These are phyloP conservation scores for Immersiella caudata DNA, from an alignment of 495 filamentous ascomycete genomes.

Conservation along the genomic window DNA sequence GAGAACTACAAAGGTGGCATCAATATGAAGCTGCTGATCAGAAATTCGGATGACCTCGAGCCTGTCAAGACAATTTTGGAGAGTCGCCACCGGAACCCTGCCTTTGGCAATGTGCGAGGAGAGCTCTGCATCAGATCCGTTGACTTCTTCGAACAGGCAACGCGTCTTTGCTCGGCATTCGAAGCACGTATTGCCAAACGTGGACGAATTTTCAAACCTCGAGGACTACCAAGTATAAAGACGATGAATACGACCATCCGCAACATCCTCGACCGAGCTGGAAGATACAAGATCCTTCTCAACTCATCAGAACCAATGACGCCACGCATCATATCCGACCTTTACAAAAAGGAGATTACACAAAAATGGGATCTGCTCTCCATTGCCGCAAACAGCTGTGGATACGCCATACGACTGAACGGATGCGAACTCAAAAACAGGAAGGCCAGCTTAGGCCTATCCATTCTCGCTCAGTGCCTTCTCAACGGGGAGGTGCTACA, in stretches of 20 bases:
- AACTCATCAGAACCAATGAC: neutral
- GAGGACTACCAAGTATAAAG: neutral
- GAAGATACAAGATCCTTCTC: slow-evolving; percentile 2
- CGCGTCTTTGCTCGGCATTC: slow-evolving; percentile 32
- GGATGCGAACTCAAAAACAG: slow-evolving; percentile 27
- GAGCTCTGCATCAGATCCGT: slow-evolving; percentile 39
- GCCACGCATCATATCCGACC: neutral
- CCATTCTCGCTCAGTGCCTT: slow-evolving; percentile 38
- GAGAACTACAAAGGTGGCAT: slow-evolving; percentile 2
- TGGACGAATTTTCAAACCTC: neutral
- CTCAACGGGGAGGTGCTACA: slow-evolving; percentile 42
- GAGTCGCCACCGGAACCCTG: neutral
- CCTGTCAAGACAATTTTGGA: neutral
- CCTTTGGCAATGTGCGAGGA: slow-evolving; percentile 33
- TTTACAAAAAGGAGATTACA: neutral
- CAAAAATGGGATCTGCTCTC: slow-evolving; percentile 1
- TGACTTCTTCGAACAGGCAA: slow-evolving; percentile 31
- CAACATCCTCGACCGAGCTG: neutral
- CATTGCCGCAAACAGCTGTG: slow-evolving; percentile 37
- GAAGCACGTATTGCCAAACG: too few species aligned
- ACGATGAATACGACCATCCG: neutral
- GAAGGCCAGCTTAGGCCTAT: slow-evolving; percentile 34
- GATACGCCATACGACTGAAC: slow-evolving; percentile 34
- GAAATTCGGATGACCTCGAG: neutral
- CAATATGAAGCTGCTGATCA: slow-evolving; percentile 8